Conservation (phyloP, 2,329 filamentous ascomycete species). For the Fusarium sterilihyphosum region DNA sequence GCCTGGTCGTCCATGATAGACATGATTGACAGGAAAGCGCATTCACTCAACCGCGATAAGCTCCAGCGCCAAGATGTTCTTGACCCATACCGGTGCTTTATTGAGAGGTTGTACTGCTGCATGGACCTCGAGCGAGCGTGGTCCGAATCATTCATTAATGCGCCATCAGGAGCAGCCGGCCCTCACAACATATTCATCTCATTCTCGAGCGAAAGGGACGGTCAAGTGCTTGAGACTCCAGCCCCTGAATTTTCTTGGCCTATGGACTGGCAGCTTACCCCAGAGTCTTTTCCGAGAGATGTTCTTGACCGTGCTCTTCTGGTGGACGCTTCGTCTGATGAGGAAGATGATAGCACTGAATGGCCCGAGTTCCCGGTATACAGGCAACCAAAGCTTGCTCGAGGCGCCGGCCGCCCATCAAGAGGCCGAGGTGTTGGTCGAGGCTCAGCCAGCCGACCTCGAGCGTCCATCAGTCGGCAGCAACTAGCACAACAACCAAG, state of each 20-base stretch:
- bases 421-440: slow-evolving; percentile 3
- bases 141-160: slow-evolving; percentile 40
- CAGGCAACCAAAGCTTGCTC: not conserved
- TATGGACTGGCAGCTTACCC: slow-evolving; percentile 39
- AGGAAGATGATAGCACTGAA: slow-evolving; percentile 26
- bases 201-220: slow-evolving; percentile 30
- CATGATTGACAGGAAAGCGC: slow-evolving; percentile 44
- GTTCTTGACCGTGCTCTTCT: slow-evolving; percentile 11
- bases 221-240: not conserved
- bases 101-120: slow-evolving; percentile 51
- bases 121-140: slow-evolving; percentile 58
- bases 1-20: slow-evolving; percentile 45
- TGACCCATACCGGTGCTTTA: slow-evolving; percentile 36
- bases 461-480: slow-evolving; percentile 3
- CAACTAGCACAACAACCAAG: slow-evolving; percentile 17
- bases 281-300: slow-evolving; percentile 19
- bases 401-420: not conserved
- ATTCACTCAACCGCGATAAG: slow-evolving; percentile 16
- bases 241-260: slow-evolving; percentile 38
- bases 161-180: slow-evolving; percentile 38
- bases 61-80: slow-evolving; percentile 5
- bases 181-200: slow-evolving; percentile 49
- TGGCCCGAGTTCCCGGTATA: slow-evolving; percentile 26
- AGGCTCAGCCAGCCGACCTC: slow-evolving; percentile 3
- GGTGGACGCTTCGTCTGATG: slow-evolving; percentile 24